Evolutionary conservation across 768 basidiomycete genomes (phyloP).

Genomic region (Tulasnella sp.): DNA sequence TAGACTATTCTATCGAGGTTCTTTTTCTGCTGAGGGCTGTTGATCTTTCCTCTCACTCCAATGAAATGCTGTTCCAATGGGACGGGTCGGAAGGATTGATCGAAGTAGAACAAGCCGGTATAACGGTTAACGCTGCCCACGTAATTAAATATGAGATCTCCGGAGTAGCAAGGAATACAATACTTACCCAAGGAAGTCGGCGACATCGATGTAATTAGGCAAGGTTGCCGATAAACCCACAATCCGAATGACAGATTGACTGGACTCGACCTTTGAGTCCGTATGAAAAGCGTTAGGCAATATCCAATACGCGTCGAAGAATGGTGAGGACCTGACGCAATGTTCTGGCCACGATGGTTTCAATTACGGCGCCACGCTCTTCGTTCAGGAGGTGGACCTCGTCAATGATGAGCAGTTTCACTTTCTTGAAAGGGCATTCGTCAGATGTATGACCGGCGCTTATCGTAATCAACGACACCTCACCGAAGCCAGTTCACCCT

Average conservation of each 20-base stretch:
- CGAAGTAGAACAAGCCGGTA: constrained; percentile 92
- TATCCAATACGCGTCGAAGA: background rate
- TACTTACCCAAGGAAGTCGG: constrained; percentile 81
- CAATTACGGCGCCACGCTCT: constrained; percentile 96
- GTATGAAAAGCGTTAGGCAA: background rate
- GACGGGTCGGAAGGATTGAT: constrained; percentile 93
- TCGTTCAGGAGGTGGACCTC: constrained; percentile 97
- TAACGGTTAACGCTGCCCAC: constrained; percentile 72
- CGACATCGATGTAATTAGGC: constrained; percentile 95
- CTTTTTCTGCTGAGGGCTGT: constrained; percentile 64
- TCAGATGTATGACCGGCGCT: background rate
- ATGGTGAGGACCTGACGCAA: constrained; percentile 63
- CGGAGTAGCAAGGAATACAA: background rate
- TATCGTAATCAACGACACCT: constrained; percentile 33
- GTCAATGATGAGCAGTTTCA: constrained; percentile 94
- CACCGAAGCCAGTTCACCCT: constrained; percentile 93
- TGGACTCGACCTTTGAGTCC: constrained; percentile 79
- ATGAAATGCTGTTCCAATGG: constrained; percentile 97
- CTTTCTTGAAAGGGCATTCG: constrained; percentile 50
- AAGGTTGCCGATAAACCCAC: constrained; percentile 92
- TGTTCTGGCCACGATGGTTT: constrained; percentile 95
- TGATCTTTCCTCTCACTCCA: constrained; percentile 84
- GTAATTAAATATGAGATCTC: background rate
- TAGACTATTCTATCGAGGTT: constrained; percentile 87
- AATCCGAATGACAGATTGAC: constrained; percentile 92